Base-by-base conservation (phyloP, 345 rosid species). In the Cardamine occulta region DNA sequence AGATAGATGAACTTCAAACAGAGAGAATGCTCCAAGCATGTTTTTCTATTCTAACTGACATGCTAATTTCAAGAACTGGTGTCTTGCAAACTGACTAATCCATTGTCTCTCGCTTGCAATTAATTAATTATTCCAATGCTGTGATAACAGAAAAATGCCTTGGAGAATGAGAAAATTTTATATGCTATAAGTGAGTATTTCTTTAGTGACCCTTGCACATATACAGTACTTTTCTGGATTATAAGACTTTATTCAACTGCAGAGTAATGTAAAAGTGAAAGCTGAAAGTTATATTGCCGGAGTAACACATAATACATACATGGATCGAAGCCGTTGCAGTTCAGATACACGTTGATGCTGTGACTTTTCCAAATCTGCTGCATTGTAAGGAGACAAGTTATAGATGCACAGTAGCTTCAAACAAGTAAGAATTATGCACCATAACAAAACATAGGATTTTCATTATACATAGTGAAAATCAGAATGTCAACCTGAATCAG, bases 81-180 rank as follows among this genome's bases (percentile, higher is more conserved):
- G 97, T 79, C 94, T 88, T 66, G 97, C 85, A 75, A 95, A 96
- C 81, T 95, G 63, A 95, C 97, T 97, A 69, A 92, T 97, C 99
- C 97, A 95, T 60, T 95, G 97, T 76, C 89, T 89, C 85, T 95
- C 97, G 82, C 99, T 95, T 52, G 92, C 19, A 19, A 19, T 19
- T 19, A 19, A 19, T 19, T 19, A 19, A 19, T 19, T 19, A 1
- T 89, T 72, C 97, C 93, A 75, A 91, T 90, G 80, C 99, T 95
- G 86, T 73, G 64, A 72, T 23, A 76, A 75, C 62, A 67, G 66
- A 26, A 12, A 31, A 39, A 64, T 17, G 10, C 32, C 40, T 17
- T 63, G 45, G 47, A 65, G 52, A 19, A 9, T 32, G 48, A 63
- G 70, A 59, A 53, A 45, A 21, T n/a, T 3, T 7, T n/a, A n/a